Conservation (phyloP, 1,139 yeast genomes). For the Sugiyamaella sp. region DNA sequence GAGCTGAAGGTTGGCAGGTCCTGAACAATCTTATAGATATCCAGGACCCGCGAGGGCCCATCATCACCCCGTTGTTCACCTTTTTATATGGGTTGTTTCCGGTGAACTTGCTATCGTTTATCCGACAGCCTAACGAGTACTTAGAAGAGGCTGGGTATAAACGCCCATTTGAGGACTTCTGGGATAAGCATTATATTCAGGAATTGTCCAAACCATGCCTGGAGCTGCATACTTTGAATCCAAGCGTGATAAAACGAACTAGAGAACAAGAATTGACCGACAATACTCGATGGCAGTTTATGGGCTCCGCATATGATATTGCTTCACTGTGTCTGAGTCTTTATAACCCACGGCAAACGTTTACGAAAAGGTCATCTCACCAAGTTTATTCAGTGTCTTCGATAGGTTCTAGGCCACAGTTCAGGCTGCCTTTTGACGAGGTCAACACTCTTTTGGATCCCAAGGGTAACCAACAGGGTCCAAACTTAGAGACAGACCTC, state of each 20-base stretch:
- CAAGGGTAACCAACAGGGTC: neutral
- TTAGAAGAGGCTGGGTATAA: constrained; percentile 30
- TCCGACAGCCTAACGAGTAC: constrained; percentile 48
- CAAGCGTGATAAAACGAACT: constrained; percentile 48
- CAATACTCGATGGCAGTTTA: constrained; percentile 40
- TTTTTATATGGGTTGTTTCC: constrained; percentile 68
- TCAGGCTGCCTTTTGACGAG: constrained; percentile 21
- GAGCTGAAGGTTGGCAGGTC: constrained; percentile 41
- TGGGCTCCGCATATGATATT: constrained; percentile 43
- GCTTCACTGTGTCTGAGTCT: constrained; percentile 42
- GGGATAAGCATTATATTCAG: constrained; percentile 43
- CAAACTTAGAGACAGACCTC: neutral
- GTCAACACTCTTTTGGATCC: constrained; percentile 11
- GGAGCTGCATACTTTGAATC: constrained; percentile 51
- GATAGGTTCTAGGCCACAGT: constrained; percentile 11
- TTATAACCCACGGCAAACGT: constrained; percentile 6
- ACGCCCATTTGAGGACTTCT: constrained; percentile 35
- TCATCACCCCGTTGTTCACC: constrained; percentile 46
- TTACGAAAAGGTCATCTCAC: constrained; percentile 3
- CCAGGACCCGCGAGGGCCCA: constrained; percentile 32
- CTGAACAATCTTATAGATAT: constrained; percentile 32
- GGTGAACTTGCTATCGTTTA: constrained; percentile 50
- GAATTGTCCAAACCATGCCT: constrained; percentile 38
- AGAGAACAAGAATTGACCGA: constrained; percentile 50
- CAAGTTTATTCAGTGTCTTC: neutral